Conservation (phyloP, 495 filamentous ascomycete genomes). For the Choiromyces venosus region DNA sequence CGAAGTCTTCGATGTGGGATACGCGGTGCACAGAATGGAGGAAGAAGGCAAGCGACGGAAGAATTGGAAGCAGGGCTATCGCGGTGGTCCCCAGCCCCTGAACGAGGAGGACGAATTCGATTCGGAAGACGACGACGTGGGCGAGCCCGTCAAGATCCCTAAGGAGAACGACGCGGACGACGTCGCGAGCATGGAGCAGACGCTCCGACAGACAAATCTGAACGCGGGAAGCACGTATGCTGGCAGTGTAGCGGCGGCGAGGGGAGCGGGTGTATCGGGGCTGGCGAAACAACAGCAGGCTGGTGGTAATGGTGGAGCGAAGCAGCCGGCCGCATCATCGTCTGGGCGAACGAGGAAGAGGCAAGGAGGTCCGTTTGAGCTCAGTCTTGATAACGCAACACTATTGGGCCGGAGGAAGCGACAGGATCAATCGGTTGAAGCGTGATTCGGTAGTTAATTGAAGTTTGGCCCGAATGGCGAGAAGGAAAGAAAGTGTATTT, state of each 20-base stretch:
- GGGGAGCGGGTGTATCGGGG: slow-evolving; percentile 45
- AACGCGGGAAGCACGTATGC: slow-evolving; percentile 50
- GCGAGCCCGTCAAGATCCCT: slow-evolving; percentile 61
- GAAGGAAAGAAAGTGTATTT: background rate
- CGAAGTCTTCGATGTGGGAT: slow-evolving; percentile 95
- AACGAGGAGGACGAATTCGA: slow-evolving; percentile 57
- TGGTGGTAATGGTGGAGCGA: slow-evolving; percentile 64
- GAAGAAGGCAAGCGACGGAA: slow-evolving; percentile 90
- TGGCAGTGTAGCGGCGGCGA: slow-evolving; percentile 43
- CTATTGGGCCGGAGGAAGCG: slow-evolving; percentile 72
- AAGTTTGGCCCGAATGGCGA: background rate
- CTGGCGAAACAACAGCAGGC: slow-evolving; percentile 18
- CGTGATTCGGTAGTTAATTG: background rate
- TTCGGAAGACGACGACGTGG: slow-evolving; percentile 48
- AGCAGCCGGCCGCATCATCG: slow-evolving; percentile 66
- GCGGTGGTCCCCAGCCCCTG: slow-evolving; percentile 60
- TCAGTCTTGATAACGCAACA: slow-evolving; percentile 83
- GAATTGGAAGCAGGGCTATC: slow-evolving; percentile 62
- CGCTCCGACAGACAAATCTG: slow-evolving; percentile 75
- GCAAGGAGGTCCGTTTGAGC: slow-evolving; percentile 72
- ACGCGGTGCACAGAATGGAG: slow-evolving; percentile 92
- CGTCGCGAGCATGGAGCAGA: slow-evolving; percentile 75
- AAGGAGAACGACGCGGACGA: slow-evolving; percentile 57
- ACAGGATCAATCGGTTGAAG: slow-evolving; percentile 25
- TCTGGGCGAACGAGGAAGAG: slow-evolving; percentile 72